Evolutionary conservation across 306 rosid genomes (phyloP).

Genomic region (Pachyrhizus erosus): DNA sequence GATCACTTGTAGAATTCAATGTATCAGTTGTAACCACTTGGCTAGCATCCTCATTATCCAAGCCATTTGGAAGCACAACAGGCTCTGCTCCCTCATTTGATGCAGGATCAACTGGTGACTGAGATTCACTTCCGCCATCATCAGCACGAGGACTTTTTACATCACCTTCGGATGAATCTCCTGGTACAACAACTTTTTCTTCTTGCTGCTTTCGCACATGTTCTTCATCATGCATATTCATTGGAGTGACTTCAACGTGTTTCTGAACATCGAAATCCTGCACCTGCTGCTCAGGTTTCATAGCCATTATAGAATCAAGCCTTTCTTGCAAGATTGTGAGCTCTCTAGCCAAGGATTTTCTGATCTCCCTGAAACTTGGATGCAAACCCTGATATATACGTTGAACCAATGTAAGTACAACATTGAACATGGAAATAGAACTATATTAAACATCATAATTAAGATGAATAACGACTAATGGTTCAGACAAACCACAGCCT

Average conservation of each 20-base stretch:
- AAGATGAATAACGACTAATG: neutral
- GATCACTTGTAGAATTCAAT: neutral
- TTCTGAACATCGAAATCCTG: neutral
- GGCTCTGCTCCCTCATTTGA: neutral
- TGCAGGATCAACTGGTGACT: neutral
- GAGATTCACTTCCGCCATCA: neutral
- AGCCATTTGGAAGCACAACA: neutral
- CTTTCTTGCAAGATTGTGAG: conserved; percentile 73
- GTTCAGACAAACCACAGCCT: neutral
- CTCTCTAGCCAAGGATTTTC: conserved; percentile 87
- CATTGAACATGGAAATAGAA: neutral
- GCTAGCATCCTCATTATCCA: neutral
- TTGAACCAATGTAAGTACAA: neutral
- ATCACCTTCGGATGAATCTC: conserved; percentile 21
- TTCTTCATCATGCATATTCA: neutral
- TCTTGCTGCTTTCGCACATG: conserved; percentile 31
- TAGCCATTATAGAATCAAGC: conserved; percentile 57
- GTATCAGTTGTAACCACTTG: neutral
- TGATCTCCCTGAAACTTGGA: conserved; percentile 67
- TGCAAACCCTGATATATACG: conserved; percentile 63
- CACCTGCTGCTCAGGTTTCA: conserved; percentile 40
- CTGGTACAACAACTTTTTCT: conserved; percentile 3
- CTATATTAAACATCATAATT: neutral
- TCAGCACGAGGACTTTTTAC: neutral
- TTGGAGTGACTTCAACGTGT: conserved; percentile 23